Base-by-base conservation (phyloP, 805 yeast species). In the Debaryomyces prosopidis region DNA sequence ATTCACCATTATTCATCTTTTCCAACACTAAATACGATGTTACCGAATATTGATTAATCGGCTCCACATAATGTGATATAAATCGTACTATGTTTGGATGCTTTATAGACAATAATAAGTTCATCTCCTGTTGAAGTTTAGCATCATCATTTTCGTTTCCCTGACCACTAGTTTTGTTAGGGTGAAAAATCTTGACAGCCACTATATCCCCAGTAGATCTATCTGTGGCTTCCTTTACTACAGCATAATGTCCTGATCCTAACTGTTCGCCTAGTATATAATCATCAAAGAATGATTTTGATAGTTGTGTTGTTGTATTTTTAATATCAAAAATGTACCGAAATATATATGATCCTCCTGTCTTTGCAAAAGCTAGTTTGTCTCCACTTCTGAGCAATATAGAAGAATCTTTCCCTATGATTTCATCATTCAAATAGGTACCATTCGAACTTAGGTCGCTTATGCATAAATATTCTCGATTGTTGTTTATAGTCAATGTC, bases 241-340 rank as follows among this genome's bases (percentile, higher is more conserved):
- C 81, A 0, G 94, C 92, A 56, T 87, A 87, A 63, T 87, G 92
- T 0, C 94, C 94, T 3, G 85, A 67, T 0, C 94, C 94, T 17
- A 87, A 63, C 50, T 82, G 80, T 44, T 70, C 73, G 0, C 87
- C 88, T 15, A 80, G 47, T 5, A 77, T 68, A 53, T 79, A 80
- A 45, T 77, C 76, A 55, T 84, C 87, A 49, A 76, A 80, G 43
- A 86, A 80, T 2, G 85, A 72, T n/a, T 44, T 61, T 48, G 38
- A 48, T 36, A 43, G 49, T 43, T 53, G 39, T 43, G 44, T 30
- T 36, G 50, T n/a, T 44, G 47, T 34, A 46, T 53, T 50, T 47
- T 53, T 51, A 8, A 20, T 20, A 60, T 67, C 70, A 40, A 43
- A 55, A 30, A 46, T 44, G 50, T 80, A 81, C 33, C 80, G 67